Percentiles rank a stretch among this genome's conserved stretches.
Conservation (phyloP, 2,329 filamentous ascomycete species). For the Seiridium cupressi region DNA sequence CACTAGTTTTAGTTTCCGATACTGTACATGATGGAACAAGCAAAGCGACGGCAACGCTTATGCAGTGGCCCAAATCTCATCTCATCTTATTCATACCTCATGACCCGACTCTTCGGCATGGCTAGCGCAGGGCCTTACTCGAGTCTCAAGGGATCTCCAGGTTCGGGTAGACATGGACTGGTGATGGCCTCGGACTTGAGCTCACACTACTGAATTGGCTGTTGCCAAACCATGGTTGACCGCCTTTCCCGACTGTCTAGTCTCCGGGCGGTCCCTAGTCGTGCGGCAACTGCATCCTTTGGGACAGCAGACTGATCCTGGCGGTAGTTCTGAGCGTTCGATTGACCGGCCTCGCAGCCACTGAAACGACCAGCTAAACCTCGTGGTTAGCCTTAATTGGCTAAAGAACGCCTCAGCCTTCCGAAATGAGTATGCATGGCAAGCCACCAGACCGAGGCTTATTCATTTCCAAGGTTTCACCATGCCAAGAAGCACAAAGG, state of each 20-base stretch:
- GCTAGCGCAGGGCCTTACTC: neutral
- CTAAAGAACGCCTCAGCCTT: neutral
- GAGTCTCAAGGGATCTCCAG: neutral
- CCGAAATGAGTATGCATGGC: neutral
- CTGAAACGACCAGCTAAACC: neutral
- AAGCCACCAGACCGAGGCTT: neutral
- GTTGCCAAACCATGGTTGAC: no score
- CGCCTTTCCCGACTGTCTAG: no score
- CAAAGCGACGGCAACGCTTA: neutral
- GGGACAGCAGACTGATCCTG: no score
- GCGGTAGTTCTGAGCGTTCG: no score
- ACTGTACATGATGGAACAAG: neutral
- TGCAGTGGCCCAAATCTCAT: neutral
- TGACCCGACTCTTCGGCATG: neutral
- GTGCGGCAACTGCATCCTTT: no score
- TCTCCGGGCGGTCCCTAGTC: no score
- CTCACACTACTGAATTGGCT: no score
- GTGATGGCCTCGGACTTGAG: neutral
- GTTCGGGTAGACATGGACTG: neutral
- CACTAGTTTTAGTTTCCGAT: neutral
- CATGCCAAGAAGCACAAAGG: neutral
- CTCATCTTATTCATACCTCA: neutral
- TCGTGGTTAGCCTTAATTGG: neutral
- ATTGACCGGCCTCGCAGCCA: neutral
- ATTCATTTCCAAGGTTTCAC: neutral